A percentile compares a stretch with the other conserved stretches of the same genome.
These are phyloP conservation scores for Cryptosporidium parvum DNA, from an alignment of 169 alveolate species.

Conservation along the genomic window DNA sequence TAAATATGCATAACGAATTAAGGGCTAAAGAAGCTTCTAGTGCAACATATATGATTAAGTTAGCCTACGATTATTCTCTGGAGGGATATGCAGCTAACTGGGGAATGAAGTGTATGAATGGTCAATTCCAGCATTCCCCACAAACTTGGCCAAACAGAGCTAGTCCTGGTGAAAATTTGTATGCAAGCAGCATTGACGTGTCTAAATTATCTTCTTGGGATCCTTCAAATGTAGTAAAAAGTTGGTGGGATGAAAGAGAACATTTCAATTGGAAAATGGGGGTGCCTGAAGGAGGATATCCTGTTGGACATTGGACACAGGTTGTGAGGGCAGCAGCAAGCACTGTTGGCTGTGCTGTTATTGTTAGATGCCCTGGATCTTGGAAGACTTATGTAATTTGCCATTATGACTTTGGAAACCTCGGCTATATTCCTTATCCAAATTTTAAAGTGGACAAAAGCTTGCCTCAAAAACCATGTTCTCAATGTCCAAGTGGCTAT, in stretches of 20 bases:
- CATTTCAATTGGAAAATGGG: constrained; percentile 78
- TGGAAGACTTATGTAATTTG: constrained; percentile 81
- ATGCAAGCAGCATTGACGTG: constrained; percentile 77
- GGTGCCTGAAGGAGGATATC: constrained; percentile 77
- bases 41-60: constrained; percentile 79
- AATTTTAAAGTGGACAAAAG: constrained; percentile 46
- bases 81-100: constrained; percentile 80
- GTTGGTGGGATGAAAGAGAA: constrained; percentile 82
- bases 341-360: constrained; percentile 80
- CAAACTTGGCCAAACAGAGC: constrained; percentile 79
- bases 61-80: constrained; percentile 77
- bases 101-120: constrained; percentile 78
- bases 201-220: constrained; percentile 77
- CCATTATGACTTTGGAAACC: constrained; percentile 80
- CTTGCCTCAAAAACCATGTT: constrained; percentile 69
- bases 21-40: constrained; percentile 78
- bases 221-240: constrained; percentile 78
- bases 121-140: constrained; percentile 72
- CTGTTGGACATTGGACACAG: constrained; percentile 81
- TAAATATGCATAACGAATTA: constrained; percentile 78
- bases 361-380: constrained; percentile 79
- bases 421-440: constrained; percentile 78
- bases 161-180: constrained; percentile 80
- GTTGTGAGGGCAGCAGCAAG: constrained; percentile 82
- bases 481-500: constrained; percentile 74